phyloP scores from a whole-genome alignment of 495 filamentous ascomycete genomes.

The Antarctomyces pellizariae region DNA sequence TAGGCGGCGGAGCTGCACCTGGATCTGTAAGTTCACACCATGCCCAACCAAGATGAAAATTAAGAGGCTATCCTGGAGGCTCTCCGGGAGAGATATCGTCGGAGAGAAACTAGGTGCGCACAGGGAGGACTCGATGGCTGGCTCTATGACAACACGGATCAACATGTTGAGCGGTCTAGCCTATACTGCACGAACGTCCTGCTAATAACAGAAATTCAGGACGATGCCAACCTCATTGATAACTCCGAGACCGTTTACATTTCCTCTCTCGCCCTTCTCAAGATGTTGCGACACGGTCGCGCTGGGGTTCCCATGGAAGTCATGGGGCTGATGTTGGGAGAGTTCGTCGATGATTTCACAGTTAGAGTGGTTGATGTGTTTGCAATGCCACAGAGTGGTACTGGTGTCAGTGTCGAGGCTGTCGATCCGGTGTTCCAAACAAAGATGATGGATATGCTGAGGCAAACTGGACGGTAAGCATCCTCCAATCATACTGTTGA shows the following conservation, averaged over 20 bases:
- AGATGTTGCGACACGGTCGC: conserved; percentile 94
- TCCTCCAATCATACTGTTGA: neutral
- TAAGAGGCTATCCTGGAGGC: conserved; percentile 61
- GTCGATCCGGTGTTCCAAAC: conserved; percentile 97
- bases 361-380: conserved; percentile 96
- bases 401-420: conserved; percentile 92
- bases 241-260: conserved; percentile 99
- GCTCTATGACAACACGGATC: neutral
- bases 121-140: neutral
- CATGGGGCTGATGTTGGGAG: conserved; percentile 96
- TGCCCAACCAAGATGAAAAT: conserved; percentile 78
- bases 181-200: conserved; percentile 4
- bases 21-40: conserved; percentile 74
- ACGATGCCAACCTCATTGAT: conserved; percentile 73
- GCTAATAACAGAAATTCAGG: conserved; percentile 28
- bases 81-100: conserved; percentile 2
- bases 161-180: neutral
- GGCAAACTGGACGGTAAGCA: conserved; percentile 78
- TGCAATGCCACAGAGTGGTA: conserved; percentile 98
- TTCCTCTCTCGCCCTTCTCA: conserved; percentile 85
- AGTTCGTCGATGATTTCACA: conserved; percentile 97
- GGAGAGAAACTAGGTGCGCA: conserved; percentile 2
- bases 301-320: conserved; percentile 99
- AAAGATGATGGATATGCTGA: conserved; percentile 99
- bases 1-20: conserved; percentile 45